phyloP scores from a whole-genome alignment of 345 rosid genomes.

The Boechera stricta region DNA sequence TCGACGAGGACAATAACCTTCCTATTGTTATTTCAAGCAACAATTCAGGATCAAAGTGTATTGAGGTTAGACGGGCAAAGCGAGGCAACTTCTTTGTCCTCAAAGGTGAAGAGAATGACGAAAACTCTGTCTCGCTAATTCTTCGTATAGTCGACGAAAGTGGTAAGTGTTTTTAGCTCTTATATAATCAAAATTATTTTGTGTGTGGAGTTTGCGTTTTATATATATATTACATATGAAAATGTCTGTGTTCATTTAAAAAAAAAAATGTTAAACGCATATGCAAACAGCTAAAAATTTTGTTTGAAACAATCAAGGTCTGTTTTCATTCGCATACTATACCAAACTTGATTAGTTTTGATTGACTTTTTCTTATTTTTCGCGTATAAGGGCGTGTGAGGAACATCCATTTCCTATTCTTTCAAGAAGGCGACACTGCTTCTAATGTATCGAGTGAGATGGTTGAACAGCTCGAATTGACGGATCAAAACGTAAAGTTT shows the following conservation, averaged over 20 bases:
- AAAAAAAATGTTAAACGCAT: neutral
- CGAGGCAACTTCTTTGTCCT: conserved; percentile 58
- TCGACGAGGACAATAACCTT: conserved; percentile 53
- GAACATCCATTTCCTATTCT: conserved; percentile 78
- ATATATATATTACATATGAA: neutral
- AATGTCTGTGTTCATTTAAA: neutral
- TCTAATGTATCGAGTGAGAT: conserved; percentile 79
- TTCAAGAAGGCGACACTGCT: conserved; percentile 70
- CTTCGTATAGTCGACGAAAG: conserved; percentile 65
- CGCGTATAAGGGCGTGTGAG: conserved; percentile 62
- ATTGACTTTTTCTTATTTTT: neutral
- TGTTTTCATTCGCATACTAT: neutral
- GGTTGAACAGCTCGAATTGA: conserved; percentile 83
- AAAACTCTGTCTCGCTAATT: conserved; percentile 63
- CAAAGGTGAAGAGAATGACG: conserved; percentile 67
- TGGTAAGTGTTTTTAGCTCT: conserved; percentile 46
- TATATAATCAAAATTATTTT: neutral
- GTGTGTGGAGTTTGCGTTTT: neutral
- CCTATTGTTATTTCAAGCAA: conserved; percentile 52
- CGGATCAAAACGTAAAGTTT: conserved; percentile 61
- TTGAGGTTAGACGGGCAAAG: conserved; percentile 60
- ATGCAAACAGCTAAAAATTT: too few species aligned
- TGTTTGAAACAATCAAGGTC: too few species aligned
- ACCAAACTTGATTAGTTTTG: neutral
- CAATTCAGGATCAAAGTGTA: conserved; percentile 46